Conservation (phyloP, 495 filamentous ascomycete genomes). For the Penicillium fimorum region DNA sequence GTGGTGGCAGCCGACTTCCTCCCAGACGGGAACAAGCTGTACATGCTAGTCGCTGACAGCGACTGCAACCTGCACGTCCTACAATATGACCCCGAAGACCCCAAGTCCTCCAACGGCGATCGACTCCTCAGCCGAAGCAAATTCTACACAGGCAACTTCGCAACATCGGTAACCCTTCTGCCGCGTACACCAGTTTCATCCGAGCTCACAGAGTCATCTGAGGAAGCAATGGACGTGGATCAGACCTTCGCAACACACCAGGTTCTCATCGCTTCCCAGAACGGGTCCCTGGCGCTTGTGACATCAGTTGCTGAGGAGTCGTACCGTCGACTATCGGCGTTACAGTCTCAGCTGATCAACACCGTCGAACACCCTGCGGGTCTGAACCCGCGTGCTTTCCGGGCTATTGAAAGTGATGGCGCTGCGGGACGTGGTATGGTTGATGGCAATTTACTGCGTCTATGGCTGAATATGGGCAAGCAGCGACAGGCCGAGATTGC, state of each 20-base stretch:
- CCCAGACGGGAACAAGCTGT: constrained; percentile 78
- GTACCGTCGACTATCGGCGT: constrained; percentile 79
- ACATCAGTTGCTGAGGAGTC: constrained; percentile 73
- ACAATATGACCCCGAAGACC: constrained; percentile 96
- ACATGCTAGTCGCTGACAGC: constrained; percentile 77
- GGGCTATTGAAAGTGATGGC: constrained; percentile 52
- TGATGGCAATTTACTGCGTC: constrained; percentile 58
- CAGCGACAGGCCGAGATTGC: constrained; percentile 68
- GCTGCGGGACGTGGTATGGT: constrained; percentile 56
- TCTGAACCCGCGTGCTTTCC: constrained; percentile 77
- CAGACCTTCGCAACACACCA: constrained; percentile 42
- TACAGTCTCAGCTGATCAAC: constrained; percentile 75
- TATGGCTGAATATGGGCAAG: constrained; percentile 70
- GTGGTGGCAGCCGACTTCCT: constrained; percentile 83
- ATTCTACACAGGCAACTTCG: constrained; percentile 80
- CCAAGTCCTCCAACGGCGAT: constrained; percentile 86
- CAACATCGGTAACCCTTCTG: constrained; percentile 70
- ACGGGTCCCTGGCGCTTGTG: constrained; percentile 73
- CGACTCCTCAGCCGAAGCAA: constrained; percentile 80
- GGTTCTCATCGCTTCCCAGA: constrained; percentile 66
- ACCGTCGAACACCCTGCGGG: constrained; percentile 73
- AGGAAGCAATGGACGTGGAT: constrained; percentile 44
- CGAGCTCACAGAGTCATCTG: constrained; percentile 33
- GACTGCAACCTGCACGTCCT: constrained; percentile 83
- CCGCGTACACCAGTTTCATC: constrained; percentile 58